These are phyloP conservation scores for Chrysoporthe cubensis DNA, from an alignment of 2,329 filamentous ascomycete species.

Conservation along the genomic window DNA sequence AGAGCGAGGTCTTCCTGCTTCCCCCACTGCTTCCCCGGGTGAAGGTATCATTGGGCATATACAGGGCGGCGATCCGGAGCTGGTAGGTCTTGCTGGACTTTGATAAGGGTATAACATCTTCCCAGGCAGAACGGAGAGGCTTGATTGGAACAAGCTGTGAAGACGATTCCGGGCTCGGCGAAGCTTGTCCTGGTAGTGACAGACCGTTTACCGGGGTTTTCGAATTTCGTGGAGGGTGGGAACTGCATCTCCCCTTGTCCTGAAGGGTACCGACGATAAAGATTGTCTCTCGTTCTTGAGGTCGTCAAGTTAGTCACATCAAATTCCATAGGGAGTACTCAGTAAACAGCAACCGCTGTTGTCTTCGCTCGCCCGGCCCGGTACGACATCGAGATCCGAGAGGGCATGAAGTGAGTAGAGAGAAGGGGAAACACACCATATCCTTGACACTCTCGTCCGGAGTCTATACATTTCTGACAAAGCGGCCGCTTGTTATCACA, in stretches of 20 bases:
- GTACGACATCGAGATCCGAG: neutral
- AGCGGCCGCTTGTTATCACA: slow-evolving; percentile 65
- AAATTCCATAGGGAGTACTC: neutral
- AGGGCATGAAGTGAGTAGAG: neutral
- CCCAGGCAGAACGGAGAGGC: slow-evolving; percentile 56
- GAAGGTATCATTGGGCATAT: slow-evolving; percentile 46
- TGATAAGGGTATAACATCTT: slow-evolving; percentile 49
- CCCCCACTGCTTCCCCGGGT: slow-evolving; percentile 32
- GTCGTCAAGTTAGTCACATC: neutral
- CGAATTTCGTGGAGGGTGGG: slow-evolving; percentile 56
- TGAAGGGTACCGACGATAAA: slow-evolving; percentile 66
- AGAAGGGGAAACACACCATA: slow-evolving; percentile 50
- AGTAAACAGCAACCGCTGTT: neutral
- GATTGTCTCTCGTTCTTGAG: slow-evolving; percentile 52
- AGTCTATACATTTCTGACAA: slow-evolving; percentile 63
- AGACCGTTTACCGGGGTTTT: slow-evolving; percentile 41
- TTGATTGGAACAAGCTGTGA: slow-evolving; percentile 41
- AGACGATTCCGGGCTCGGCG: slow-evolving; percentile 32
- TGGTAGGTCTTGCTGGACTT: slow-evolving; percentile 42
- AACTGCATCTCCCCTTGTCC: slow-evolving; percentile 59
- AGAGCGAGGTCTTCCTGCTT: slow-evolving; percentile 40
- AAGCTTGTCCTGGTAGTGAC: slow-evolving; percentile 25
- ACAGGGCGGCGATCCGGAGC: slow-evolving; percentile 50
- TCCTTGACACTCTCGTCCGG: slow-evolving; percentile 61
- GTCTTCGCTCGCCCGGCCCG: neutral